Evolutionary conservation across 805 yeast species (phyloP), one percentile per base, ranked within the genome.

Genomic region (Blastobotrys terrestris): DNA sequence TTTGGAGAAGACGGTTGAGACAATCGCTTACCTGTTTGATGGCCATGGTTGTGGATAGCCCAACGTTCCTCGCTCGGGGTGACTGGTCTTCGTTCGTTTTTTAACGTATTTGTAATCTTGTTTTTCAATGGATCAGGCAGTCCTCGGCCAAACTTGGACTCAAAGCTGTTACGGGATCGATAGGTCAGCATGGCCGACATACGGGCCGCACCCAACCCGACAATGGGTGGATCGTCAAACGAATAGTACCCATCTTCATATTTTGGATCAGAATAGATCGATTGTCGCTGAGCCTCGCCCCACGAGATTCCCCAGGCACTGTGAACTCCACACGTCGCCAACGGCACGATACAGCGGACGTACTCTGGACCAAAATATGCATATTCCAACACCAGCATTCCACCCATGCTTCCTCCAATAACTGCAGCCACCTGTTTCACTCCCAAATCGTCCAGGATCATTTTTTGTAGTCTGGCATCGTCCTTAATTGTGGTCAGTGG

Each of bases 261-360:
- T 64, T 86, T 85, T 7, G 98, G 98, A 67, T 94, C 99, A 11
- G 96, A 85, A 69, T 91, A 94, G 26, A 94, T 89, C 57, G 96
- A 83, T 67, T 94, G 99, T 61, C 99, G 79, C 70, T 94, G 99
- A 1, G 99, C 95, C 66, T 94, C 99, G 51, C 95, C 92, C 99
- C 99, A 94, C 2, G 96, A 87, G 42, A 94, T 94, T 60, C 98
- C 94, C 99, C 99, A 94, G 0, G 99, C 99, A 1, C 95, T 85
- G 44, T 91, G 95, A 63, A 95, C 77, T 0, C 98, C 97, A 21
- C 95, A 83, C 0, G 98, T 92, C 1, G 99, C 99, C 51, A 92
- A 71, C 0, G 97, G 92, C 13, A 92, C 83, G 19, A 87, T 74
- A 43, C 78, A 73, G 54, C 77, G 77, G 35, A 94, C 95, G 64